A percentile compares a stretch with the other conserved stretches of the same genome.
Conservation (phyloP, 2,329 filamentous ascomycete species). For the Fusarium papillatum region DNA sequence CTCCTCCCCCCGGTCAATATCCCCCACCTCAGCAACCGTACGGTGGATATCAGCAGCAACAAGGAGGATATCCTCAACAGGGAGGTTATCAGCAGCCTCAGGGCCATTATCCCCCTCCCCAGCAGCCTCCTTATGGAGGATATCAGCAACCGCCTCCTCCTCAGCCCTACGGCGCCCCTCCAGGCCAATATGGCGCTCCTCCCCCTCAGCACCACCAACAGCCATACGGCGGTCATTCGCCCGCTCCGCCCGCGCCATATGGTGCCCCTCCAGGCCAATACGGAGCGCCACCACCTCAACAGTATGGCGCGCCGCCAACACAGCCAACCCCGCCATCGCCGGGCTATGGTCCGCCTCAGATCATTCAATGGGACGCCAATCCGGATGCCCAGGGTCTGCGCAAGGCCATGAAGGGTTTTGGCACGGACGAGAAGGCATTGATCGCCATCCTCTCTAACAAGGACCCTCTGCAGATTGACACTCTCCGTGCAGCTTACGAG, state of each 20-base stretch:
- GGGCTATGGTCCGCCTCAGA: conserved; percentile 81
- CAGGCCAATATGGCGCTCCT: conserved; percentile 50
- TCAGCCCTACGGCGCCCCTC: conserved; percentile 52
- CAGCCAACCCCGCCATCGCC: conserved; percentile 75
- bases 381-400: conserved; percentile 80
- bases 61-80: conserved; percentile 46
- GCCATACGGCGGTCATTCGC: conserved; percentile 40
- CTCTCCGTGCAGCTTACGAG: conserved; percentile 76
- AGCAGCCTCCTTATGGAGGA: conserved; percentile 47
- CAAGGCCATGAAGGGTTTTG: conserved; percentile 93
- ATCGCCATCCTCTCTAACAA: conserved; percentile 79
- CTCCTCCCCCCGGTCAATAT: conserved; percentile 47
- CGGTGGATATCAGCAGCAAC: conserved; percentile 53
- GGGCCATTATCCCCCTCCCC: conserved; percentile 50
- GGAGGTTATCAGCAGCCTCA: conserved; percentile 53
- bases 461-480: conserved; percentile 82
- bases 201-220: conserved; percentile 38
- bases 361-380: conserved; percentile 77
- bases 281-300: conserved; percentile 46
- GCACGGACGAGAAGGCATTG: conserved; percentile 85
- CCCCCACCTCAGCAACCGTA: conserved; percentile 43
- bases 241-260: conserved; percentile 46
- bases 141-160: conserved; percentile 51
- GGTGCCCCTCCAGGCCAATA: conserved; percentile 47
- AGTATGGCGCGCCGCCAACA: conserved; percentile 55